These are phyloP conservation scores for Pichia sp. DNA, from an alignment of 1,139 yeast species.

Conservation along the genomic window DNA sequence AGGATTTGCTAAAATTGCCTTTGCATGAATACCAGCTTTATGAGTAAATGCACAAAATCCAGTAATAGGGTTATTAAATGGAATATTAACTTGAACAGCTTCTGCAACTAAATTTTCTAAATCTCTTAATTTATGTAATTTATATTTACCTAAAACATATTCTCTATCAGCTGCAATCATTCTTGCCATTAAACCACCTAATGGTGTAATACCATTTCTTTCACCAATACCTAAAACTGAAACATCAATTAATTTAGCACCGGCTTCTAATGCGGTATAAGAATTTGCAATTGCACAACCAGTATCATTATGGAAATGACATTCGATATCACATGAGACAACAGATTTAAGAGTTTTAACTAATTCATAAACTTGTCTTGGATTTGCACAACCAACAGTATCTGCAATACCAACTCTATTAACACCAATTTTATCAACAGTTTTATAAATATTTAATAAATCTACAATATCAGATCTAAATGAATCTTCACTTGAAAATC, in stretches of 20 bases:
- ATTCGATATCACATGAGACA: slow-evolving; percentile 94
- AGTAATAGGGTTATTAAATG: slow-evolving; percentile 97
- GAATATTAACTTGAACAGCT: slow-evolving; percentile 93
- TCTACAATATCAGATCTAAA: slow-evolving; percentile 97
- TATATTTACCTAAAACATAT: slow-evolving; percentile 90
- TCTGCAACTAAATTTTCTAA: slow-evolving; percentile 94
- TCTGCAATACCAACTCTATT: slow-evolving; percentile 99
- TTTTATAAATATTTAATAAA: slow-evolving; percentile 87
- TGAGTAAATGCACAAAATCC: slow-evolving; percentile 99
- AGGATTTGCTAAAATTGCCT: slow-evolving; percentile 97
- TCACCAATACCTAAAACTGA: slow-evolving; percentile 97
- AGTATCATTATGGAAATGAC: slow-evolving; percentile 98
- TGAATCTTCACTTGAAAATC: slow-evolving; percentile 96
- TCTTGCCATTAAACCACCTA: slow-evolving; percentile 98
- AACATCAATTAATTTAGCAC: slow-evolving; percentile 92
- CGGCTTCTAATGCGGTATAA: slow-evolving; percentile 95
- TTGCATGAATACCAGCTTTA: slow-evolving; percentile 99
- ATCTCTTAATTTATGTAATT: slow-evolving; percentile 92
- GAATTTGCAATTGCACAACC: slow-evolving; percentile 99
- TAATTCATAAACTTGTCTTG: slow-evolving; percentile 96
- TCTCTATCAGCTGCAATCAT: slow-evolving; percentile 99
- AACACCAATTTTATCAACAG: slow-evolving; percentile 96
- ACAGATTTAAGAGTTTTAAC: slow-evolving; percentile 90
- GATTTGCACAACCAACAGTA: slow-evolving; percentile 98
- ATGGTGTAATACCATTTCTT: slow-evolving; percentile 96